Conservation (phyloP, 768 basidiomycete species). For the Trametes sanguinea region DNA sequence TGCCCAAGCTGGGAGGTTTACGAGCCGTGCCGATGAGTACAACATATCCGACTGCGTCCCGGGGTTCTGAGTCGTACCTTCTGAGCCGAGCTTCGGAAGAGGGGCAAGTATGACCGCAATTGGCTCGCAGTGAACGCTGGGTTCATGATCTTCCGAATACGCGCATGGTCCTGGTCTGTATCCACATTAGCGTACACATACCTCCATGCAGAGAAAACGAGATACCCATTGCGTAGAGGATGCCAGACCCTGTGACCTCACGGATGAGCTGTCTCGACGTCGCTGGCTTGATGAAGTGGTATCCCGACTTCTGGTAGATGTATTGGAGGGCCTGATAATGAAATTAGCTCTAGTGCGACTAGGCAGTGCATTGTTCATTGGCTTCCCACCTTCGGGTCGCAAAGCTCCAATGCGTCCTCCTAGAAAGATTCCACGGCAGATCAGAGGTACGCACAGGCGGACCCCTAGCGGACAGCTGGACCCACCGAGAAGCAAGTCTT, state of each 20-base stretch:
- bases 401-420: slow-evolving; percentile 17
- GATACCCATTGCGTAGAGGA: slow-evolving; percentile 24
- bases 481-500: slow-evolving; percentile 27
- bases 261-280: slow-evolving; percentile 20
- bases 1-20: slow-evolving; percentile 21
- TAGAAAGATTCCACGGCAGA: neutral
- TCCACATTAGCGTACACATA: neutral
- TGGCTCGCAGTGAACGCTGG: slow-evolving; percentile 28
- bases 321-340: slow-evolving; percentile 30
- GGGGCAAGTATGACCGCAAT: slow-evolving; percentile 27
- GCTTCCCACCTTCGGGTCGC: slow-evolving; percentile 17
- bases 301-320: slow-evolving; percentile 32
- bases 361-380: neutral
- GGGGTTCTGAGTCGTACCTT: slow-evolving; percentile 19
- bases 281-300: slow-evolving; percentile 32
- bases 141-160: slow-evolving; percentile 29
- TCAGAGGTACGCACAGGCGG: too few relatives aligned
- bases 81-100: slow-evolving; percentile 23
- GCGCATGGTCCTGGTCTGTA: slow-evolving; percentile 25
- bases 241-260: slow-evolving; percentile 22
- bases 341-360: neutral
- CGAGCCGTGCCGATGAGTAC: neutral
- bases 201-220: neutral
- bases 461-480: neutral
- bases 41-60: neutral